Evolutionary conservation across 1,284 basidiomycete species (phyloP), one percentile per base, ranked within the genome.

Genomic region (Clitocybe nebularis): DNA sequence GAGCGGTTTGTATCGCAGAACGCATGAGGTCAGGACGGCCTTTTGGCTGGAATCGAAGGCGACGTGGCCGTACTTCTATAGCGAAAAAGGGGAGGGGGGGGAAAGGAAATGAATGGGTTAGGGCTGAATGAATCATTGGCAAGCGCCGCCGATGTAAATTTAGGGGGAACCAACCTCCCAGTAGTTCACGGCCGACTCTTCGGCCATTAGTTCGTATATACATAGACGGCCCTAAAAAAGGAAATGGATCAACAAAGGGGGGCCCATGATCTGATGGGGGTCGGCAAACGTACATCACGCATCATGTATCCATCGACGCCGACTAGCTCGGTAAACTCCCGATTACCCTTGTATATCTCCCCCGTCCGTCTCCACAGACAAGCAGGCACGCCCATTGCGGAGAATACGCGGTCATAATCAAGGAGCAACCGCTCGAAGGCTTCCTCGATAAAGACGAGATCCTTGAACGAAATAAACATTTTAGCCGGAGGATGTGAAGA

Each of bases 261-360:
- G 9, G 17, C 24, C 14, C 10, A 24, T 36, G 21, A 16, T 2
- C 34, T 22, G 11, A 16, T 19, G 5, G 16, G 30, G 19, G 14
- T 10, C 23, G 30, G 41, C 13, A 17, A 25, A 40, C 10, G 67
- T 52, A 84, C 88, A 48, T 92, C 88, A 11, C 88, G 78, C 59
- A 91, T 75, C 76, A 84, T 81, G 49, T 81, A 80, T 21, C 89
- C 87, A 47, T 90, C 85, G 1, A 92, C 75, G 1, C 90, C 89
- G 11, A 93, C 84, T 2, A 95, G 69, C 55, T 92, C 89, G 3
- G 89, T 84, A 63, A 95, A 95, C 66, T 97, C 93, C 47, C 91
- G 81, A 61, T 99, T 99, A 28, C 84, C 95, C 67, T 94, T 98
- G 74, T 98, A 97, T 47, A 99, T 98, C 67, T 99, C 94, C 19